Base-by-base conservation (phyloP, 257 asterid genomes). In the Solanum ossicruentum region DNA sequence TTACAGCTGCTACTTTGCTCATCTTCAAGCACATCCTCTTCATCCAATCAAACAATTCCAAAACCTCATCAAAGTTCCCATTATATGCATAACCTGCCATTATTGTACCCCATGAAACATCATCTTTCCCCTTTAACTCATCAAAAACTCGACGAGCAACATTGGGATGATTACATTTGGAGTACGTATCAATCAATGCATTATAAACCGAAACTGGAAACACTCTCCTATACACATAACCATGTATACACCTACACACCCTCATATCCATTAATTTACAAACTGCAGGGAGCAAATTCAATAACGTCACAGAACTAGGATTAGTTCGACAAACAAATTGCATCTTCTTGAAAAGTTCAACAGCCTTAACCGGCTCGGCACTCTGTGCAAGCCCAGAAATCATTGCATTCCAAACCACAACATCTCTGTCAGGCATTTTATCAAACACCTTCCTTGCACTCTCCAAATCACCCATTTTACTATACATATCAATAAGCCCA, bases 101-200 rank as follows among this genome's bases (percentile, higher is more conserved):
- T 86, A 88, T 86, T n/a, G 89, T 84, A n/a, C 91, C 92, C 91
- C 91, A 90, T 20, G 91, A 84, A 61, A 90, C 89, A 77, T 88
- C 90, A 87, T 90, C 90, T 43, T 65, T 86, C 66, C 78, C 21
- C 83, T 47, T 54, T 85, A 85, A 54, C 78, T 43, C 70, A 63
- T 84, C 75, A 61, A 90, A 88, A 60, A 90, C 60, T 52, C 21
- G 20, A 21, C 85, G 79, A 86, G 88, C 90, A 3, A 51, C 57
- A 55, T 69, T 58, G 0, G 85, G 26, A 82, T 17, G 36, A 15
- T 87, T 88, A 81, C 92, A 90, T 85, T 90, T 90, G 3, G 87
- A 69, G 78, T 90, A 90, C 84, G 54, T 79, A 84, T 90, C 91
- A 18, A 88, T 90, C 88, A 90, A 85, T 15, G 90, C 91, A 80